These are phyloP conservation scores for Psilocybe sp. DNA, from an alignment of 768 basidiomycete genomes.

Conservation along the genomic window DNA sequence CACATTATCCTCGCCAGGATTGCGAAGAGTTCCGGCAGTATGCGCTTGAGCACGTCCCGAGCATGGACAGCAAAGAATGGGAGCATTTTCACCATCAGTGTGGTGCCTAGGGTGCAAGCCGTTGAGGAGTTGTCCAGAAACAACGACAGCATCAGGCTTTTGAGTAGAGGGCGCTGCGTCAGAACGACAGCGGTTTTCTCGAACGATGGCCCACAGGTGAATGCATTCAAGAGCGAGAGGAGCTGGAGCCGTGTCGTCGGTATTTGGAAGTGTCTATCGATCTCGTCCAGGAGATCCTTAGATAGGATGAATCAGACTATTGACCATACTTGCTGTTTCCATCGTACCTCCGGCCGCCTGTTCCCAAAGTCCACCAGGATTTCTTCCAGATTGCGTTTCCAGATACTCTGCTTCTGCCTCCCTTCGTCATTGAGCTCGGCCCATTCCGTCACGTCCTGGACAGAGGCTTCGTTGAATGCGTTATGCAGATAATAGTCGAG, in stretches of 20 bases:
- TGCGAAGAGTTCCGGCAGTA: conserved; percentile 64
- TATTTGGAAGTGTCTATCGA: conserved; percentile 57
- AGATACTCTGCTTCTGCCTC: conserved; percentile 54
- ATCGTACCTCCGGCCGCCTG: conserved; percentile 59
- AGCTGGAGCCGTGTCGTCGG: conserved; percentile 70
- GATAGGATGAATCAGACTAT: conserved; percentile 6
- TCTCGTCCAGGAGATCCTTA: conserved; percentile 70
- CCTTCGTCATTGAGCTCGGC: conserved; percentile 62
- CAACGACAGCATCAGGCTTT: conserved; percentile 62
- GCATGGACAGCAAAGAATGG: conserved; percentile 71
- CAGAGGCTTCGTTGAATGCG: conserved; percentile 72
- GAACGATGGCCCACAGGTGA: conserved; percentile 56
- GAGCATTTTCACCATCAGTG: conserved; percentile 66
- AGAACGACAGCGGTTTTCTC: conserved; percentile 45
- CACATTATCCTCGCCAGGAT: conserved; percentile 71
- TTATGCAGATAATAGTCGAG: conserved; percentile 78
- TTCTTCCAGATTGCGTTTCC: conserved; percentile 81
- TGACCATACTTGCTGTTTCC: neutral
- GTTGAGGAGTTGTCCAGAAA: conserved; percentile 76
- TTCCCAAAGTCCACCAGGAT: conserved; percentile 65
- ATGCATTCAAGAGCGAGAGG: conserved; percentile 60
- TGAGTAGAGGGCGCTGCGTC: conserved; percentile 61
- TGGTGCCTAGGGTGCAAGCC: conserved; percentile 60
- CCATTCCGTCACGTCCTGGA: conserved; percentile 73
- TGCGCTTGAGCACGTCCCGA: conserved; percentile 47